Base-by-base conservation (phyloP, 140 eudicot genomes). In the Ambrosia hybrid region DNA sequence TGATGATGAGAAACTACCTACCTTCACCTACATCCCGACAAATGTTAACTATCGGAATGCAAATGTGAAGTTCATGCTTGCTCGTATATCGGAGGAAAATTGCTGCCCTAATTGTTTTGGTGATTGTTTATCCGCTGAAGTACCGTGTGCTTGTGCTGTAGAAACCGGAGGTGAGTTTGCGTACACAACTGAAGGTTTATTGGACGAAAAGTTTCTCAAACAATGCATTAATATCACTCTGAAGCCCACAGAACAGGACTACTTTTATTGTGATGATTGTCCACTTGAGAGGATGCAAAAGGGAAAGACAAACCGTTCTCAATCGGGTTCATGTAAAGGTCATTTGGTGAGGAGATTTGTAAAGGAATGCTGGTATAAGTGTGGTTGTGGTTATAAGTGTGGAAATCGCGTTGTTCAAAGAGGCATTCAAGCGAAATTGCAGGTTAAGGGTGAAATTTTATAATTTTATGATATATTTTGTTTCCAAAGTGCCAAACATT, bases 391-490 rank as follows among this genome's bases (percentile, higher is more conserved):
- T 79, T 80, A 41, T 38, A 16, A 51, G 2, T 89, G 96, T 73
- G 92, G 89, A 58, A 89, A 89, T 80, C 89, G 96, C 21, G 90
- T 89, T 33, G 86, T 89, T 73, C 90, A 89, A 62, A 81, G 83
- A 52, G 96, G 93, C 75, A 84, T 86, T 30, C 77, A 56, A 37
- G 82, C 48, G 60, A 73, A 73, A 11, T 73, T 89, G 81, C 96
- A 89, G 90, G 96, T 89, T 16, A 73, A 59, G 9, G 26, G 5
- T 51, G 45, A 43, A 11, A 60, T 53, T 14, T 21, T 11, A 13
- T 7, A 11, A 60, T 53, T 14, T 21, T 11, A 13, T 7, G 6
- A 72, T 38, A 51, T 57, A 48, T 34, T 65, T 57, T 51, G 51
- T 36, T 34, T 34, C 10, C 30, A 16, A 48, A 51, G 16, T 11